Conservation (phyloP, 495 filamentous ascomycete species). For the Talaromyces adpressus region DNA sequence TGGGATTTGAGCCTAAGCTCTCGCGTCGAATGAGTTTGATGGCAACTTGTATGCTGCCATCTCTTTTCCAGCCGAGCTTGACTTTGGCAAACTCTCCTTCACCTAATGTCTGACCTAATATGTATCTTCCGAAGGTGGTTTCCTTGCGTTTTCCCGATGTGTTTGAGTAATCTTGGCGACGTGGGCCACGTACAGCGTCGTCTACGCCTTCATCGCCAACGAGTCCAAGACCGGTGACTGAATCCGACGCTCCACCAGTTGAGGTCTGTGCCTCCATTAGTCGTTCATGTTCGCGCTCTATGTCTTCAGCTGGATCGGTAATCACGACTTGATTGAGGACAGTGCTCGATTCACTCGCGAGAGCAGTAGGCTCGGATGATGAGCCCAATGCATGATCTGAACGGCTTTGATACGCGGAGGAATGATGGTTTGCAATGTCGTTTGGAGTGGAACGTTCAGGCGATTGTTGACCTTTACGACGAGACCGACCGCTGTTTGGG, state of each 20-base stretch:
- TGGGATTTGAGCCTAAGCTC: slow-evolving; percentile 76
- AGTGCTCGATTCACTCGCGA: slow-evolving; percentile 34
- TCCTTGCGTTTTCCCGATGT: slow-evolving; percentile 55
- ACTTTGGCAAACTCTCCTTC: slow-evolving; percentile 99
- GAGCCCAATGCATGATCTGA: slow-evolving; percentile 21
- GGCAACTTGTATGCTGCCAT: slow-evolving; percentile 88
- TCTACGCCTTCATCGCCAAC: slow-evolving; percentile 49
- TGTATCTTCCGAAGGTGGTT: slow-evolving; percentile 88
- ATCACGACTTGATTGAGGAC: slow-evolving; percentile 73
- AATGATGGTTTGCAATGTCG: slow-evolving; percentile 5
- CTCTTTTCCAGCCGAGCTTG: slow-evolving; percentile 97
- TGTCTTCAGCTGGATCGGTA: slow-evolving; percentile 71
- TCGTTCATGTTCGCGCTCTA: slow-evolving; percentile 69
- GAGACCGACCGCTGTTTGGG: slow-evolving; percentile 21
- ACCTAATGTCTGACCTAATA: slow-evolving; percentile 91
- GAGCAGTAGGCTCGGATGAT: slow-evolving; percentile 16
- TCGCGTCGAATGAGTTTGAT: slow-evolving; percentile 97
- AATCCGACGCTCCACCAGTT: slow-evolving; percentile 39
- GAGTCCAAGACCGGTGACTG: slow-evolving; percentile 47
- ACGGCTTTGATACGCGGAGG: slow-evolving; percentile 11
- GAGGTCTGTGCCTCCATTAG: slow-evolving; percentile 54
- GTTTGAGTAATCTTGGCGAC: slow-evolving; percentile 69
- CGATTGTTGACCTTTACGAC: slow-evolving; percentile 21
- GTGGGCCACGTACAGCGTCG: slow-evolving; percentile 53
- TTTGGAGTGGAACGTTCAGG: slow-evolving; percentile 19